Percentiles rank a stretch among this genome's conserved stretches.
phyloP scores from a whole-genome alignment of 495 filamentous ascomycete genomes.

The Trichodelitschia bisporula region DNA sequence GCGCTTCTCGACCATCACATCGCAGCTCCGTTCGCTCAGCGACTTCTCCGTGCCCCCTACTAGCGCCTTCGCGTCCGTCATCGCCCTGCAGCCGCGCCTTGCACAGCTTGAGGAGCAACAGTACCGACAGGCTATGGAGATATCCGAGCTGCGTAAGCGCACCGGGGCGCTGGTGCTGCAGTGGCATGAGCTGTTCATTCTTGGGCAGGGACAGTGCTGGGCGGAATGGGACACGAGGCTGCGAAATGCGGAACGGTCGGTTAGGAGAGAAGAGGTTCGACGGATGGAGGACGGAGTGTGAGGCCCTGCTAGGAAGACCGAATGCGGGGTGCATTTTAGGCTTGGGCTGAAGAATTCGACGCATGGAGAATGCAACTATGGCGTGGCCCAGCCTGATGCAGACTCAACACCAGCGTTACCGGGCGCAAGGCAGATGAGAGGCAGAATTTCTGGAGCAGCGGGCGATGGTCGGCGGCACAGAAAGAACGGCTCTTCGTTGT shows the following conservation, averaged over 20 bases:
- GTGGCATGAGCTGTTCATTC: conserved; percentile 56
- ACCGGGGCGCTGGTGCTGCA: conserved; percentile 47
- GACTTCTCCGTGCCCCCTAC: conserved; percentile 58
- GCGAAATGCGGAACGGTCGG: conserved; percentile 36
- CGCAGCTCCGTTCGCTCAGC: conserved; percentile 50
- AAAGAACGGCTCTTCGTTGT: too few species aligned
- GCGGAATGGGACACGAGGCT: conserved; percentile 49
- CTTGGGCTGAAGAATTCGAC: too few species aligned
- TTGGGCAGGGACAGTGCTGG: conserved; percentile 45
- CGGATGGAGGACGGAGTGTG: conserved; percentile 8
- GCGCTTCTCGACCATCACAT: conserved; percentile 50
- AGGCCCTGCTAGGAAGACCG: too few species aligned
- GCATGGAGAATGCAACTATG: too few species aligned
- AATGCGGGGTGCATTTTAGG: too few species aligned
- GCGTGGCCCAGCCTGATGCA: too few species aligned
- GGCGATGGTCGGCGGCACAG: too few species aligned
- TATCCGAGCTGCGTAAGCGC: conserved; percentile 44
- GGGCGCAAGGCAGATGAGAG: too few species aligned
- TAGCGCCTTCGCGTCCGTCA: conserved; percentile 36
- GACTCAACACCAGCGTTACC: too few species aligned
- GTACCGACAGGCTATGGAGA: conserved; percentile 40
- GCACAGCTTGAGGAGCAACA: conserved; percentile 40
- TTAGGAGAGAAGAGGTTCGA: conserved; percentile 31
- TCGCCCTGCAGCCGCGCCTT: conserved; percentile 45
- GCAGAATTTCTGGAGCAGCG: too few species aligned